Evolutionary conservation across 345 rosid species (phyloP).

Genomic region (Camelina neglecta): DNA sequence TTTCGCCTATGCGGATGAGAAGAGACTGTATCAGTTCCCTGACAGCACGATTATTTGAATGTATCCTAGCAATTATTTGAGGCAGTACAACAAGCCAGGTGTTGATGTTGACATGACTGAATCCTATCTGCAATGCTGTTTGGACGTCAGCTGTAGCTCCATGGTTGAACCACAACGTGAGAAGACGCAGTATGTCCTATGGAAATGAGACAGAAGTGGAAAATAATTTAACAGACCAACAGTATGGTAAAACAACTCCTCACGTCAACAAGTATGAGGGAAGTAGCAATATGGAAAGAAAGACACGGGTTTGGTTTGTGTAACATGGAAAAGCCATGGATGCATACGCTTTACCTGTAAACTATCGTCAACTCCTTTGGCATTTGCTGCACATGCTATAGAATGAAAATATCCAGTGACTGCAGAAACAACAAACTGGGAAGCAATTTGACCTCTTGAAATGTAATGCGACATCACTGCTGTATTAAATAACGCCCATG

Average conservation of each 20-base stretch:
- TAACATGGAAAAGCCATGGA: slow-evolving; percentile 36
- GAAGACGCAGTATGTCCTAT: slow-evolving; percentile 99
- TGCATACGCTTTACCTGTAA: slow-evolving; percentile 70
- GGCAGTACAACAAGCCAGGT: slow-evolving; percentile 99
- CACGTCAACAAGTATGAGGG: slow-evolving; percentile 22
- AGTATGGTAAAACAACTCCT: slow-evolving; percentile 19
- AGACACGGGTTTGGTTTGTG: slow-evolving; percentile 9
- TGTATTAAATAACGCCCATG: slow-evolving; percentile 97
- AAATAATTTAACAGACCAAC: slow-evolving; percentile 25
- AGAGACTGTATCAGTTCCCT: slow-evolving; percentile 94
- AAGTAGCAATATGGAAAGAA: slow-evolving; percentile 5
- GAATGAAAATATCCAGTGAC: slow-evolving; percentile 98
- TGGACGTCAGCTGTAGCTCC: slow-evolving; percentile 95
- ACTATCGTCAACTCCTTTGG: slow-evolving; percentile 98
- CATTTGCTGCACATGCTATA: slow-evolving; percentile 87
- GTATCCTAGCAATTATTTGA: slow-evolving; percentile 99
- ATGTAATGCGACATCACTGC: slow-evolving; percentile 97
- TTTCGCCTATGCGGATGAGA: slow-evolving; percentile 91
- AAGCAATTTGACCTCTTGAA: slow-evolving; percentile 64
- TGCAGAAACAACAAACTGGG: slow-evolving; percentile 90
- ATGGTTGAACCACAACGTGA: slow-evolving; percentile 98
- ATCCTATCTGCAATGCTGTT: slow-evolving; percentile 82
- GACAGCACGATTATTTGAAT: slow-evolving; percentile 92
- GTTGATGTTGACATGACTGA: slow-evolving; percentile 84
- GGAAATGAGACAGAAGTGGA: slow-evolving; percentile 30